Evolutionary conservation across 805 yeast species (phyloP).

Genomic region (Ogataea methylovora): DNA sequence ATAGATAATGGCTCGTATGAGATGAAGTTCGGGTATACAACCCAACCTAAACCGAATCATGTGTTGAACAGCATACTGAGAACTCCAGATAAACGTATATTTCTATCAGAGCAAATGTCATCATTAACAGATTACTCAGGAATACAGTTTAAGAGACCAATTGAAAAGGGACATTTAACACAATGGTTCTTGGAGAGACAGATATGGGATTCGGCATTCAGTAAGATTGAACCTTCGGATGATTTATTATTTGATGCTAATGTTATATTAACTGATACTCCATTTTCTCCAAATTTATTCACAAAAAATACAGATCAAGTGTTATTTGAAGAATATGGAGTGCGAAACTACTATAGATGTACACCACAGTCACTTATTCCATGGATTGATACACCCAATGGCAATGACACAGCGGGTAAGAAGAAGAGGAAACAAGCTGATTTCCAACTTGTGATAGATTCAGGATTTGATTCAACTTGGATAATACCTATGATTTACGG

Average conservation of each 20-base stretch:
- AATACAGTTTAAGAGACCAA: slow-evolving; percentile 69
- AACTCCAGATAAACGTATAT: slow-evolving; percentile 66
- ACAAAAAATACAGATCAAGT: slow-evolving; percentile 86
- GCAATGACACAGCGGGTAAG: slow-evolving; percentile 2
- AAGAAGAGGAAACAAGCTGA: slow-evolving; percentile 30
- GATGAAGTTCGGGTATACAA: slow-evolving; percentile 56
- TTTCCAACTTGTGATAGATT: slow-evolving; percentile 75
- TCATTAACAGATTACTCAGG: slow-evolving; percentile 69
- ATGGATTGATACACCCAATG: slow-evolving; percentile 39
- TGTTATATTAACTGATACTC: slow-evolving; percentile 70
- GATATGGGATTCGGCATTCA: slow-evolving; percentile 81
- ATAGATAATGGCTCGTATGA: slow-evolving; percentile 88
- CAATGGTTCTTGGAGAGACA: slow-evolving; percentile 89
- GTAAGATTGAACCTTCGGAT: slow-evolving; percentile 26
- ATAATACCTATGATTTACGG: slow-evolving; percentile 80
- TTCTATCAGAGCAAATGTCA: slow-evolving; percentile 64
- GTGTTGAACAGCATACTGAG: slow-evolving; percentile 67
- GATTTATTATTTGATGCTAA: slow-evolving; percentile 45
- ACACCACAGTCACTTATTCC: slow-evolving; percentile 57
- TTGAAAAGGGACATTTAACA: slow-evolving; percentile 79
- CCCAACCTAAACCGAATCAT: slow-evolving; percentile 34
- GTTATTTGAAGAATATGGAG: slow-evolving; percentile 88
- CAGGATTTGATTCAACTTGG: slow-evolving; percentile 86
- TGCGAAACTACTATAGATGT: slow-evolving; percentile 60
- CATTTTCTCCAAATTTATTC: slow-evolving; percentile 72